Conservation (phyloP, 768 basidiomycete genomes). For the Daedaleopsis sinensis region DNA sequence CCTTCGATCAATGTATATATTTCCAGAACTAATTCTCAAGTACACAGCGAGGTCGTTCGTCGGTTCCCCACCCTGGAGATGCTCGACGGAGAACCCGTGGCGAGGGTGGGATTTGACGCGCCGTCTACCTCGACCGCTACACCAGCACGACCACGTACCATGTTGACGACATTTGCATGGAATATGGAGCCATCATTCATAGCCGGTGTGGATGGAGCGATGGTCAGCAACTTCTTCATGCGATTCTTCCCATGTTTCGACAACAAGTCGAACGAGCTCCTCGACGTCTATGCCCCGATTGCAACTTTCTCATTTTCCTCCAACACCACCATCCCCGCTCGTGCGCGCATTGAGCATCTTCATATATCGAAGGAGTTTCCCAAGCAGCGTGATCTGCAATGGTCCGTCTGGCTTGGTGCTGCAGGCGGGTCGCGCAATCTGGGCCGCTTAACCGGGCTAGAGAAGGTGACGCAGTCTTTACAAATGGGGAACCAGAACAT, state of each 20-base stretch:
- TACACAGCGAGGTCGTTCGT: slow-evolving; percentile 65
- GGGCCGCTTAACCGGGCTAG: slow-evolving; percentile 60
- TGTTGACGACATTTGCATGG: slow-evolving; percentile 75
- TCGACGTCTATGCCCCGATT: slow-evolving; percentile 75
- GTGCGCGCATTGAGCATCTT: slow-evolving; percentile 74
- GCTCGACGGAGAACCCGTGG: slow-evolving; percentile 80
- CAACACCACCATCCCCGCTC: slow-evolving; percentile 80
- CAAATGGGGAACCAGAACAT: slow-evolving; percentile 72
- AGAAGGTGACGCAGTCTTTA: slow-evolving; percentile 65
- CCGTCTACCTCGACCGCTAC: slow-evolving; percentile 53
- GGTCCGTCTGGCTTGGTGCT: slow-evolving; percentile 71
- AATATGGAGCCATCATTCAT: slow-evolving; percentile 76
- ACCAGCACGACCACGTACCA: slow-evolving; percentile 42
- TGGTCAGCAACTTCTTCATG: slow-evolving; percentile 79
- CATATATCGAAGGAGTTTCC: slow-evolving; percentile 68
- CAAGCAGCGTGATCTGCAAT: slow-evolving; percentile 81
- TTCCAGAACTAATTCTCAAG: not conserved
- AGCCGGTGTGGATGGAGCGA: slow-evolving; percentile 66
- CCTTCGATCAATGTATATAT: not conserved
- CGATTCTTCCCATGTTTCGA: slow-evolving; percentile 89
- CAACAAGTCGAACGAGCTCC: slow-evolving; percentile 63
- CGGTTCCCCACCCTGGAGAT: slow-evolving; percentile 83
- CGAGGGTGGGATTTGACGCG: slow-evolving; percentile 79
- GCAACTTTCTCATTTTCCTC: slow-evolving; percentile 93
- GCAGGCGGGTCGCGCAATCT: slow-evolving; percentile 76